These are phyloP conservation scores for Colletotrichum orchidophilum DNA, from an alignment of 2,329 filamentous ascomycete species.

Conservation along the genomic window DNA sequence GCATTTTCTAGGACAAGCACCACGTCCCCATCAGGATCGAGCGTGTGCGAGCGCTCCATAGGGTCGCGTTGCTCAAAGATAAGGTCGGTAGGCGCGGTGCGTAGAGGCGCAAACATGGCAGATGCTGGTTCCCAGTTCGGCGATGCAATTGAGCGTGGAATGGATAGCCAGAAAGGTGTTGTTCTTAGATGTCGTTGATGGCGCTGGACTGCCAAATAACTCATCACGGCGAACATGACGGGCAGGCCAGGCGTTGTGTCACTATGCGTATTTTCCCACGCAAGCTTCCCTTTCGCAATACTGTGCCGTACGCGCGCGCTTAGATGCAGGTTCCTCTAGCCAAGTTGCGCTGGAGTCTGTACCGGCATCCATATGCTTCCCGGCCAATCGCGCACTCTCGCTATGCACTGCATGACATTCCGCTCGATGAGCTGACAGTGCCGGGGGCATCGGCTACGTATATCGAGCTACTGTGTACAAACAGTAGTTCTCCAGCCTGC, in stretches of 20 bases:
- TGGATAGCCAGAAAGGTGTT: background rate
- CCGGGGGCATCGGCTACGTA: background rate
- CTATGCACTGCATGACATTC: no score
- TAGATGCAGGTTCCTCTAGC: background rate
- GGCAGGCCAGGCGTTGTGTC: background rate
- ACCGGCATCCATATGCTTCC: background rate
- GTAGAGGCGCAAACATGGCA: background rate
- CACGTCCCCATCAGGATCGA: slow-evolving; percentile 7
- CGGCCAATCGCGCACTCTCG: background rate
- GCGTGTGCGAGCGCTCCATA: background rate
- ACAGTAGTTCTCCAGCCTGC: no score
- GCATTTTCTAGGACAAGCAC: background rate
- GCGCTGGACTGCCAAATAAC: background rate
- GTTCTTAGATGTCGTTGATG: background rate
- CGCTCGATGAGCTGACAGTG: background rate
- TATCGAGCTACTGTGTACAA: background rate
- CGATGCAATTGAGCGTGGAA: background rate
- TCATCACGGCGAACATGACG: background rate
- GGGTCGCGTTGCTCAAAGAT: background rate
- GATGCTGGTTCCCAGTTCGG: background rate
- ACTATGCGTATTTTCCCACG: background rate
- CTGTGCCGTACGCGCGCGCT: background rate
- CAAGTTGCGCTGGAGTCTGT: background rate
- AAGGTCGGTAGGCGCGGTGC: background rate
- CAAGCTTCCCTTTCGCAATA: background rate